Evolutionary conservation across 805 yeast species (phyloP), one percentile per base, ranked within the genome.

Genomic region (Kodamaea nitidulidarum): DNA sequence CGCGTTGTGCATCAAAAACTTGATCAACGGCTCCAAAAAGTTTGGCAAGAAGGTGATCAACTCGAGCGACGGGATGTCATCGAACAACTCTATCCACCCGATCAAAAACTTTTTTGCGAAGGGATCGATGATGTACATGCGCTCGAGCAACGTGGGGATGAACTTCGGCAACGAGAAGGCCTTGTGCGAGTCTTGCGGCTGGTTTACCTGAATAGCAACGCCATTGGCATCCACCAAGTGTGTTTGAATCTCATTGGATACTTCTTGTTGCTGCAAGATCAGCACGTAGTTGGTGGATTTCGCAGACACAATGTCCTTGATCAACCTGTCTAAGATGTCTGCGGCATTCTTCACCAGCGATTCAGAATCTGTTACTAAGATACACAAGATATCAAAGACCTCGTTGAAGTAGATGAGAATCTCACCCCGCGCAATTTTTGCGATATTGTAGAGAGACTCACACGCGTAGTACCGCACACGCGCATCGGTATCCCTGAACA

Each of bases 401-500:
- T 93, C 98, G 61, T 91, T 93, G 70, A 93, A 93, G 58, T 87
- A 90, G 9, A 84, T 68, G 44, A 93, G 67, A 15, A 93, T 86
- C 61, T 93, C 98, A 20, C 98, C 98, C 49, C 95, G 80, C 3
- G 98, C 95, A 15, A 93, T 95, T 55, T 93, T 93, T 34, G 98
- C 95, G 33, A 93, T 90, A 61, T 93, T 93, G 62, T 93, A 93
- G 44, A 93, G 70, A 35, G 95, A 84, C 55, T 93, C 98, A 65
- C 98, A 93, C 0, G 98, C 97, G 59, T 88, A 93, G 54, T 93
- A 93, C 39, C 98, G 73, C 7, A 93, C 98, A 49, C 95, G 78
- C n/a, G 96, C 91, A 58, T 93, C 96, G 44, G 93, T 96, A 55
- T 93, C 98, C 36, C 95, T 91, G 59, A 93, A 93, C 43, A 97